Base-by-base conservation (phyloP, 306 rosid species). In the Fragaria ananassa region DNA sequence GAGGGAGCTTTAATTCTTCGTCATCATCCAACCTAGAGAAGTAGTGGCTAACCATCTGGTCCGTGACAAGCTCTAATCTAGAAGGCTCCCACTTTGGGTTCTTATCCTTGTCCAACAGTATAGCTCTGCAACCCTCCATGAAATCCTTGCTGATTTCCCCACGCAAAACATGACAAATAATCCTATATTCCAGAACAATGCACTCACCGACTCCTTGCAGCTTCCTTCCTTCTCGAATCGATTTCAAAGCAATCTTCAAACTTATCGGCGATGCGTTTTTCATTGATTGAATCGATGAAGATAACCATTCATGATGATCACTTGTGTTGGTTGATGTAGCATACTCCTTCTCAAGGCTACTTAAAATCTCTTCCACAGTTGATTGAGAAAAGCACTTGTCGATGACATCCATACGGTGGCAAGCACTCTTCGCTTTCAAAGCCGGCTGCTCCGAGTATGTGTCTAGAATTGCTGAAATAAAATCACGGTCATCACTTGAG, bases 61-160 rank as follows among this genome's bases (percentile, higher is more conserved):
- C 83, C 15, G 58, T 75, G 58, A 75, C 61, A 25, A 68, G 80
- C 72, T 80, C 80, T 46, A 80, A 66, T 21, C 50, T 75, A 21
- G 67, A 74, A 68, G 83, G 80, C 17, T 80, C 25, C 83, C 83
- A 80, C 76, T 91, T 91, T 2, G 97, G 97, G 54, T 87, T 93
- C 84, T 75, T 87, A 76, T 91, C 98, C 71, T 93, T 93, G 74
- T 91, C 96, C 79, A 86, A 58, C 74, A 91, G 70, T 76, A 90
- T 72, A 79, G 98, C 98, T 86, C 97, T 87, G 71, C 94, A 90
- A 79, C 98, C 98, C 89, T 93, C 98, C 2, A 75, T 73, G 77
- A 89, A 89, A 82, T 93, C 98, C 85, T 75, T 88, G 96, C 93
- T 91, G 83, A 85, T 81, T 69, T 86, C 79, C 60, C 96, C 93